A percentile compares a stretch with the other conserved stretches of the same genome.
phyloP scores from a whole-genome alignment of 441 rosid genomes.

The Populus trichocarpa region DNA sequence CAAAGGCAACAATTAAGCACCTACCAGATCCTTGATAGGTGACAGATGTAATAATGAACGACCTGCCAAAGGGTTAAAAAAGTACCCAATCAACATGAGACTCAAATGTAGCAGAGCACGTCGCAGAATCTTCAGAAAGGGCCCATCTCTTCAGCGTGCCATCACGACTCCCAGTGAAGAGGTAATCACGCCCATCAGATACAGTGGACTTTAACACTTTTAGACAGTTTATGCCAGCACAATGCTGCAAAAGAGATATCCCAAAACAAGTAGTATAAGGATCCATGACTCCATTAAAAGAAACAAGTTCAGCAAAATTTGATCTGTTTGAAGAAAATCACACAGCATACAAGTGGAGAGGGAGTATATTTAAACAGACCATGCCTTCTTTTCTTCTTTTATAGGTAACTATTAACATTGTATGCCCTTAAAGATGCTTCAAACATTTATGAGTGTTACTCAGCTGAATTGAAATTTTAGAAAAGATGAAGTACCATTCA shows the following conservation, averaged over 20 bases:
- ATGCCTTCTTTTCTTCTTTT: background rate
- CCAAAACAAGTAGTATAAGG: constrained; percentile 11
- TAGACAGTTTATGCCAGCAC: constrained; percentile 94
- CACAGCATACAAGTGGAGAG: background rate
- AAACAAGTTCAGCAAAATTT: background rate
- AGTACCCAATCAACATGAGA: constrained; percentile 99
- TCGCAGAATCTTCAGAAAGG: constrained; percentile 61
- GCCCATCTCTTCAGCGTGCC: constrained; percentile 97
- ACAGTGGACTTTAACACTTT: constrained; percentile 58
- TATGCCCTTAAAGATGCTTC: background rate
- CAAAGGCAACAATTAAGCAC: background rate
- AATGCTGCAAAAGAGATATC: constrained; percentile 66
- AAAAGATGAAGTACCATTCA: background rate
- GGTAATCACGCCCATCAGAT: constrained; percentile 51
- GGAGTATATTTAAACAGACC: background rate
- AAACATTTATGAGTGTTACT: background rate
- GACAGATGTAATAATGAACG: constrained; percentile 12
- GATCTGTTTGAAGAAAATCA: background rate
- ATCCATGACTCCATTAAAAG: background rate
- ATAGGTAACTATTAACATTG: background rate
- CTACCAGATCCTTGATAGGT: background rate
- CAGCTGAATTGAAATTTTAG: background rate
- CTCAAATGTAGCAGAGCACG: constrained; percentile 93
- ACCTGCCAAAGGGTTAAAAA: constrained; percentile 11
- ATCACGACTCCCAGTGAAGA: constrained; percentile 99